Evolutionary conservation across 805 yeast genomes (phyloP), one percentile per base, ranked within the genome.

Genomic region (Ogataea corticis): DNA sequence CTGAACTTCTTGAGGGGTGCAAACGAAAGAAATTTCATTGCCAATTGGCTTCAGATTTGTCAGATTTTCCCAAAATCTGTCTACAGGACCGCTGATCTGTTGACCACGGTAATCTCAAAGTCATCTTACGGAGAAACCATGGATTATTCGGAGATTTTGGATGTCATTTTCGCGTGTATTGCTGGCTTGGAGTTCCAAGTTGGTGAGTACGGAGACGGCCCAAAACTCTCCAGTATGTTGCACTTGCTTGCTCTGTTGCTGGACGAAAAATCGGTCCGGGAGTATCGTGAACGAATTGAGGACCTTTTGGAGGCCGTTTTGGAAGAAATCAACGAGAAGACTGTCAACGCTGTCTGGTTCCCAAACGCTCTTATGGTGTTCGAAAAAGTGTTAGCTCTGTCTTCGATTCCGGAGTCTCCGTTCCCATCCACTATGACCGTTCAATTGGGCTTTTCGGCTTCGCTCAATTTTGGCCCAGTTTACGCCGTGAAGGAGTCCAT

Each of bases 361-460:
- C 76, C 84, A 0, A 71, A 76, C 45, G 79, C 81, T 0, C 59
- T 88, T 29, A 62, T 72, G 19, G 72, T 82, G 3, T 69, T 80
- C 37, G 87, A 82, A 44, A 77, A 75, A 29, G 63, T 82, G 3
- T 55, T 86, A 34, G 69, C 82, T 1, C 75, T 71, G 33, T 68
- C 79, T 2, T 72, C 71, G 28, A 65, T 80, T 4, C 88, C 89
- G 0, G 55, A 54, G 37, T 65, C 78, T 7, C 87, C 87, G 0
- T 49, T 50, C 1, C 61, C 71, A 6, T 77, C 73, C 46, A 51
- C 59, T 14, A 27, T 61, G 4, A 36, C 41, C 2, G 48, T 42
- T 3, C 51, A 55, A n/a, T 29, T 46, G 17, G 49, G 51, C 7
- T 31, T 50, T 10, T 48, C 58, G 10, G 54, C 54, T 15, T 36